Evolutionary conservation across 1,284 basidiomycete genomes (phyloP), one percentile per base, ranked within the genome.

Genomic region (Sanghuangporus baumii): DNA sequence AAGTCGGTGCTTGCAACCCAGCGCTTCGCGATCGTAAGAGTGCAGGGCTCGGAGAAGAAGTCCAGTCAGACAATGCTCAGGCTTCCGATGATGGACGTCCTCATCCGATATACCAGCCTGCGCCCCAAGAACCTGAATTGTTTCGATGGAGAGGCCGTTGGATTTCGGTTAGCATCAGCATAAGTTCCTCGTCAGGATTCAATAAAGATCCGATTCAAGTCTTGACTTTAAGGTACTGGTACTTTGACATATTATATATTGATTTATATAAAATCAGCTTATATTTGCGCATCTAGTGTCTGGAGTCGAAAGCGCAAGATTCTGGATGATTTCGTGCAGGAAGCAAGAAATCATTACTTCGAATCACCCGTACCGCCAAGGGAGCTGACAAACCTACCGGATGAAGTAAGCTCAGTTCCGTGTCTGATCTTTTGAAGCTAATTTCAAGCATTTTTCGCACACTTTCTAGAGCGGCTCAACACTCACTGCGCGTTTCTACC

Each of bases 231-330:
- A 63, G 61, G 61, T 63, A 31, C 11, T 36, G 14, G 26, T 3
- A 31, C 26, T 23, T 23, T 23, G 23, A 23, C 23, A 23, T 11
- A 12, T 46, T 3, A 6, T 54, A 3, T 37, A 16, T 34, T 37
- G 34, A 38, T 51, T 7, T 12, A 23, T n/a, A 14, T 6, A 4
- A 26, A 14, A 23, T 6, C 12, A 34, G 8, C 6, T 43, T 38
- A 16, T 34, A 6, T 18, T 23, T 26, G 11, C 26, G 26, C 26
- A 31, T 50, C 43, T 38, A 64, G 62, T 51, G 59, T 64, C 11
- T 64, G 62, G 62, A 64, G 62, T 47, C 62, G 62, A 14, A 60
- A 64, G n/a, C 62, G 62, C 31, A 59, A 60, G 26, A 60, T 64
- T 34, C 46, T 64, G 20, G 62, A 64, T 50, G 62, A 64, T 18